Evolutionary conservation across 345 rosid genomes (phyloP), one percentile per base, ranked within the genome.

Genomic region (Isatis tinctoria): DNA sequence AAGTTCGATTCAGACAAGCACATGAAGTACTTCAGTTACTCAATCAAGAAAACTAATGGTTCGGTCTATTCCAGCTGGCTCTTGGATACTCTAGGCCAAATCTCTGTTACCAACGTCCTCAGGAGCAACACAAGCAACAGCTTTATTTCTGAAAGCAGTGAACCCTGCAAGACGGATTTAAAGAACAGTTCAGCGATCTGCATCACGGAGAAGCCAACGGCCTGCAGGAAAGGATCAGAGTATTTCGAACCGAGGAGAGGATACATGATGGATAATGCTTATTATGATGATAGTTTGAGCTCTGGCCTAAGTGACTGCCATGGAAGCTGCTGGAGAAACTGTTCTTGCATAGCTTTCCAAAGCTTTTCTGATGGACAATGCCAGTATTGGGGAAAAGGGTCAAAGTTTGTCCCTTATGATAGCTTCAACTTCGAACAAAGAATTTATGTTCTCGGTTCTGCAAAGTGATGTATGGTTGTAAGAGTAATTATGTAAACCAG

Each of bases 241-340:
- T 63, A 74, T 17, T 85, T 85, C 53, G 70, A 57, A 68, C 83
- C 80, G 0, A 81, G 63, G 61, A 87, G 80, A 79, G 94, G 91
- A 36, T 80, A 75, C 35, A 77, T 79, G 45, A 52, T 13, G 40
- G 45, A 35, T 28, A 45, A 63, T 26, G 12, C 5, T 3, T 75
- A 70, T 57, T 49, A 36, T 40, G 84, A 62, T 36, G 18, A 27
- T 26, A 78, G 81, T 35, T 17, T 69, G 10, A 76, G 62, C 69
- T 33, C 74, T 69, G 80, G 74, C 39, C 65, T 84, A 10, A 87
- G 92, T 49, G 91, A 85, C 65, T 86, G 87, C 65, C 92, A 83
- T 64, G 78, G 79, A 28, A 71, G 69, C 58, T 86, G 89, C 84
- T 86, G 91, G 91, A 82, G 65, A 60, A 84, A 87, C 71, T 85